Evolutionary conservation across 768 basidiomycete species (phyloP).

Genomic region (Lyophyllum atratum): DNA sequence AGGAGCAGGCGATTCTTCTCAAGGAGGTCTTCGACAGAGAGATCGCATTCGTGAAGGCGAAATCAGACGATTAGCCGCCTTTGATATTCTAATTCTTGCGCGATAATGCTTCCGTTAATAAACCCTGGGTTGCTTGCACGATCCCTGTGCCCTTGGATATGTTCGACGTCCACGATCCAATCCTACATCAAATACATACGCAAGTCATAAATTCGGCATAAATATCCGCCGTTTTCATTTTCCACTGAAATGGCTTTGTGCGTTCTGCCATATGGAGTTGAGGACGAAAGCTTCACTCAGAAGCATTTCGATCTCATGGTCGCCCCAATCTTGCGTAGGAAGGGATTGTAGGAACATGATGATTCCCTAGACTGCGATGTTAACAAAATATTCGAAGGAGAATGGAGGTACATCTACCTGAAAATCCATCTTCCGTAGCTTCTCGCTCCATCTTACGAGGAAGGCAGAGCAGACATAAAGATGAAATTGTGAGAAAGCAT

Average conservation of each 20-base stretch:
- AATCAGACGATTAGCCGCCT: conserved; percentile 26
- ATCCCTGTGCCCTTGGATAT: background rate
- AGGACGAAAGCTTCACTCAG: conserved; percentile 95
- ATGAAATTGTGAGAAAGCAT: conserved; percentile 99
- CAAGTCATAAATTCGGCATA: conserved; percentile 4
- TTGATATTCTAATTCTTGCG: background rate
- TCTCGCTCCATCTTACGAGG: conserved; percentile 92
- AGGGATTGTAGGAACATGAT: conserved; percentile 98
- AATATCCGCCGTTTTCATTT: conserved; percentile 34
- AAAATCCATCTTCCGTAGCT: conserved; percentile 95
- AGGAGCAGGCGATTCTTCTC: conserved; percentile 56
- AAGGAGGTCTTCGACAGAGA: conserved; percentile 65
- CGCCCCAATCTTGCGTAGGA: conserved; percentile 92
- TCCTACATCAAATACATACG: conserved; percentile 9
- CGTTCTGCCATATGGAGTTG: conserved; percentile 91
- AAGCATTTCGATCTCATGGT: conserved; percentile 94
- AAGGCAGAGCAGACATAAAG: conserved; percentile 98
- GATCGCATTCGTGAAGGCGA: conserved; percentile 48
- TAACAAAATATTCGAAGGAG: conserved; percentile 2
- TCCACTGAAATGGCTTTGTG: conserved; percentile 80
- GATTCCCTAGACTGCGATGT: conserved; percentile 66
- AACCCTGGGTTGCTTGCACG: background rate
- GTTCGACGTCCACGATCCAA: background rate
- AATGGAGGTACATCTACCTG: conserved; percentile 58
- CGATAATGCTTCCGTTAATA: background rate